Evolutionary conservation across 257 asterid species (phyloP).

Genomic region (Ajuga chamaepitys): DNA sequence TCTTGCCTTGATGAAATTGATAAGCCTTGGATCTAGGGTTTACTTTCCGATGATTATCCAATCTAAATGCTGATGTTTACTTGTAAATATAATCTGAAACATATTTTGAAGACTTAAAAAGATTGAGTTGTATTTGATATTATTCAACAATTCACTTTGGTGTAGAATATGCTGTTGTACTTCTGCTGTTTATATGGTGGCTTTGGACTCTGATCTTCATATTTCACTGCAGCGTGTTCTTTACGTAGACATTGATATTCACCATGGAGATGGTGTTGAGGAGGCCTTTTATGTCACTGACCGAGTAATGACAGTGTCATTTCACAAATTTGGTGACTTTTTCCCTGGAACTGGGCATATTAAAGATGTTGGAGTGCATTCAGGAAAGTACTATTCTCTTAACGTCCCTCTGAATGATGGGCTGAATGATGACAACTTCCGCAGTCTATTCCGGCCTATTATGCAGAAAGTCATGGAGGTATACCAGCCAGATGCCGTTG

Average conservation of each 20-base stretch:
- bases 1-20: background rate
- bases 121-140: background rate
- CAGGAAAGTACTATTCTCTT: conserved; percentile 42
- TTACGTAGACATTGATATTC: conserved; percentile 44
- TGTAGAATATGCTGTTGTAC: background rate
- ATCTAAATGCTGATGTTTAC: background rate
- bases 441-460: conserved; percentile 34
- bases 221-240: conserved; percentile 37
- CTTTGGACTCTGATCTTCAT: conserved; percentile 17
- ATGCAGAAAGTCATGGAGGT: conserved; percentile 41
- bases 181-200: background rate
- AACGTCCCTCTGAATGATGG: conserved; percentile 46
- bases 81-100: background rate
- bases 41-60: background rate
- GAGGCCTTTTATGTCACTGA: conserved; percentile 43
- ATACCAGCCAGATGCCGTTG: conserved; percentile 43
- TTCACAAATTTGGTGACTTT: conserved; percentile 40
- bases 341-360: conserved; percentile 45
- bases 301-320: conserved; percentile 45
- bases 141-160: background rate
- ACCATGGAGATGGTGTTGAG: conserved; percentile 50
- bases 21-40: background rate
- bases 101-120: background rate
- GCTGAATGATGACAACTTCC: conserved; percentile 31
- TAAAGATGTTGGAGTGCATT: conserved; percentile 24